Conservation (phyloP, 2,329 filamentous ascomycete species). For the Botrytis fabae region DNA sequence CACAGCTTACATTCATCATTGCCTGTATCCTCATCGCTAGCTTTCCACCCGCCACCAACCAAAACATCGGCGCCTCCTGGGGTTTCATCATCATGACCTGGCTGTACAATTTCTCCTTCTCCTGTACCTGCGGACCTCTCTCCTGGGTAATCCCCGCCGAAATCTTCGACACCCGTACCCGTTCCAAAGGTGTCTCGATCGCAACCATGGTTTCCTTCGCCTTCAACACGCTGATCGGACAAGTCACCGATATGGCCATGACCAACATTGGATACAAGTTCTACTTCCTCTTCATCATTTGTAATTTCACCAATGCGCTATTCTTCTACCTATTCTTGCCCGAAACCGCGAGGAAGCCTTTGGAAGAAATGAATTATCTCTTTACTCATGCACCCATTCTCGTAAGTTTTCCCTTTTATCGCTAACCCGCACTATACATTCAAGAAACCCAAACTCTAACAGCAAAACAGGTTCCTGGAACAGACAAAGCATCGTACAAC, state of each 20-base stretch:
- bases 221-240: slow-evolving; percentile 75
- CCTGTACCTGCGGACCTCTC: slow-evolving; percentile 67
- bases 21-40: slow-evolving; percentile 54
- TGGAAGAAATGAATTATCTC: slow-evolving; percentile 52
- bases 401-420: slow-evolving; percentile 31
- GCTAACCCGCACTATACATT: neutral
- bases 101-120: slow-evolving; percentile 79
- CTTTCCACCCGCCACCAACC: slow-evolving; percentile 59
- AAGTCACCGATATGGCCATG: slow-evolving; percentile 61
- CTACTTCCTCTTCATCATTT: slow-evolving; percentile 61
- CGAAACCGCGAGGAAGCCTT: slow-evolving; percentile 62
- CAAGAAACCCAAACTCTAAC: neutral
- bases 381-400: slow-evolving; percentile 57
- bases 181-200: slow-evolving; percentile 72
- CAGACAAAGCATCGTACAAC: slow-evolving; percentile 54
- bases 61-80: slow-evolving; percentile 60
- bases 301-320: slow-evolving; percentile 67
- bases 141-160: slow-evolving; percentile 53
- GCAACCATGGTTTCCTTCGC: slow-evolving; percentile 73
- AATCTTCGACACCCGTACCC: slow-evolving; percentile 75
- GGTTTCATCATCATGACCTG: slow-evolving; percentile 69
- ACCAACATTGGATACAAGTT: slow-evolving; percentile 49
- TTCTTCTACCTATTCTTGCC: slow-evolving; percentile 69
- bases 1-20: slow-evolving; percentile 60
- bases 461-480: slow-evolving; percentile 48